Base-by-base conservation (phyloP, 192 early-diverging fungal genomes). In the Entomortierella parvispora region DNA sequence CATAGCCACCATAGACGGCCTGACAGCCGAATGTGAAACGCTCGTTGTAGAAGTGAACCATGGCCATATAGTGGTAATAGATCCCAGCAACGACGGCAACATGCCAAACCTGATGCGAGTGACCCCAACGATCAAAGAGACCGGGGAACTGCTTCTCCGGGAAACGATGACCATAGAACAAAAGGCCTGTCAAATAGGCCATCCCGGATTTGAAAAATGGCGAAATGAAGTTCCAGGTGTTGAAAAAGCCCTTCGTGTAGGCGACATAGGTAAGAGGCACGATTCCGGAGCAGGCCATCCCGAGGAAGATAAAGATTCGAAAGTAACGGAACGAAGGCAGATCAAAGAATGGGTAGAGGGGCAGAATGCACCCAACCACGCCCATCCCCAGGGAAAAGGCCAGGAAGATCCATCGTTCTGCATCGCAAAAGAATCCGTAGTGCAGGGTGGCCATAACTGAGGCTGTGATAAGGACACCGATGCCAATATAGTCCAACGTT, bases 401-500 rank as follows among this genome's bases (percentile, higher is more conserved):
- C 18, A 83, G 81, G 61, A 87, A 82, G n/a, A 82, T 65, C 80
- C 84, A 83, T 32, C 85, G 80, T 29, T 83, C 59, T 3, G 69
- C 60, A 47, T 87, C 83, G 62, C 87, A 88, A 54, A 86, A 89
- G 57, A 85, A 87, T 20, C 83, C 82, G 58, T 86, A 90, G 62
- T 88, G 86, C 26, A 84, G 81, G 0, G 82, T 87, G 2, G 85
- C 78, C 52, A 87, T 67, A 29, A 87, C 81, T 1, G 84, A 86
- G 32, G 87, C 89, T 3, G 84, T 87, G 58, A 90, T 90, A 18
- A 90, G 68, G 58, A 88, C 69, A 1, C 87, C 81, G 51, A 90
- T 90, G 29, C 89, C 89, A 58, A 88, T 90, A 66, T 90, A 88
- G 64, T 88, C 87, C 20, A 90, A 54, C 4, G 85, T 90, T n/a